These are phyloP conservation scores for Acorus gramineus DNA, from an alignment of 106 monocot genomes.

Conservation along the genomic window DNA sequence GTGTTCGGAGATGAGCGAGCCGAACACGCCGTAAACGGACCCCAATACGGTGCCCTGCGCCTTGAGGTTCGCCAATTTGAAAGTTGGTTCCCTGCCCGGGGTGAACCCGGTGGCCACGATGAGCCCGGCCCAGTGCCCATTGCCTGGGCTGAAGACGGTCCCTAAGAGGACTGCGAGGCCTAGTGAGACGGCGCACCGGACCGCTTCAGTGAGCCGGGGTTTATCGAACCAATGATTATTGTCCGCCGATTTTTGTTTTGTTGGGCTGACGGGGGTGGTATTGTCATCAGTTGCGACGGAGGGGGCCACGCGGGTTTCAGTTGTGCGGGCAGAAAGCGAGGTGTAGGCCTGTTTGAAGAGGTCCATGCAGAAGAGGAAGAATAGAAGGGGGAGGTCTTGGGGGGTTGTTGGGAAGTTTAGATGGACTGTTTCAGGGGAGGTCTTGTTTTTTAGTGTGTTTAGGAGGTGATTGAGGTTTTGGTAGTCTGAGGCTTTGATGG, in stretches of 20 bases:
- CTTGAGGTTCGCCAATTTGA: slow-evolving; percentile 35
- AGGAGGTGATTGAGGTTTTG: slow-evolving; percentile 18
- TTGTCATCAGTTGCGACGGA: slow-evolving; percentile 3
- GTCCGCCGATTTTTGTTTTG: slow-evolving; percentile 5
- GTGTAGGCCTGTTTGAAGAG: slow-evolving; percentile 11
- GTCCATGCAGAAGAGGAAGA: slow-evolving; percentile 60
- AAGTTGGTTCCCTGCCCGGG: slow-evolving; percentile 35
- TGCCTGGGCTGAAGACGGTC: slow-evolving; percentile 30
- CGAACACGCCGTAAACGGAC: slow-evolving; percentile 46
- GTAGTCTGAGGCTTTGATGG: slow-evolving; percentile 6
- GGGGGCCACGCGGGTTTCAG: slow-evolving; percentile 17
- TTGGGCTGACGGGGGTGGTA: neutral
- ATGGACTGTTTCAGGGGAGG: neutral
- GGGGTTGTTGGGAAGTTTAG: neutral
- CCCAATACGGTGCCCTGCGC: slow-evolving; percentile 65
- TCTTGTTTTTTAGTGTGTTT: slow-evolving; percentile 19
- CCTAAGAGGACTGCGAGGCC: slow-evolving; percentile 43
- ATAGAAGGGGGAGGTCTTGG: slow-evolving; percentile 29
- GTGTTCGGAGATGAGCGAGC: slow-evolving; percentile 29
- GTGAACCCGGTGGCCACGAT: slow-evolving; percentile 42
- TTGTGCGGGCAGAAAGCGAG: neutral
- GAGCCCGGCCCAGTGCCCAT: slow-evolving; percentile 52
- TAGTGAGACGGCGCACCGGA: slow-evolving; percentile 39
- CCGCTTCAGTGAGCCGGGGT: slow-evolving; percentile 11
- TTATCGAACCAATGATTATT: slow-evolving; percentile 15